Evolutionary conservation across 345 rosid species (phyloP).

Genomic region (Xanthoceras sorbifolium): DNA sequence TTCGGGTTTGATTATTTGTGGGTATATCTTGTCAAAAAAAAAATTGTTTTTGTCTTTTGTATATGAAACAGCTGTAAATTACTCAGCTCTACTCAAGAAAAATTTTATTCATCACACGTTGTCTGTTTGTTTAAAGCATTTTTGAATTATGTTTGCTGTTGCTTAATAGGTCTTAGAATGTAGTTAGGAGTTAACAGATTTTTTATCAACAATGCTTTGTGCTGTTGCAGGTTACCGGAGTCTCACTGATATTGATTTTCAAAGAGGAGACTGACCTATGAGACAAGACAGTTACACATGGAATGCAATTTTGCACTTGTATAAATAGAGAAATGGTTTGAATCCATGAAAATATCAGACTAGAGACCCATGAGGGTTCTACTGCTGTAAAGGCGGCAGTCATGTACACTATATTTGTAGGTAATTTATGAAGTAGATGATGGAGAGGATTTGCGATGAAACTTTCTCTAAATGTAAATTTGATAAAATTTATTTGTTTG

Average conservation of each 20-base stretch:
- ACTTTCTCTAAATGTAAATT: background rate
- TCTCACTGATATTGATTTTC: conserved; percentile 53
- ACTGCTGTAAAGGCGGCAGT: conserved; percentile 9
- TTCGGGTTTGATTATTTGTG: background rate
- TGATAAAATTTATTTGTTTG: background rate
- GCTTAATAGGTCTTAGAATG: background rate
- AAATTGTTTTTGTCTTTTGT: background rate
- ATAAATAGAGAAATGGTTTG: conserved; percentile 14
- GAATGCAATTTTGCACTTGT: background rate
- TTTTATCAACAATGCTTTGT: conserved; percentile 1
- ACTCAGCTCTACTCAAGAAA: too few relatives aligned
- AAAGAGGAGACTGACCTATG: background rate
- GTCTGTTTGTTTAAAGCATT: background rate
- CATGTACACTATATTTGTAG: conserved; percentile 1
- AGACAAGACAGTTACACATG: background rate
- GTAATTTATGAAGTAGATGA: conserved; percentile 9
- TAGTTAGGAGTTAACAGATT: background rate
- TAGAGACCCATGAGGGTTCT: conserved; percentile 14
- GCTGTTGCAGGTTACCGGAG: conserved; percentile 76
- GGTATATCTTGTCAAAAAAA: background rate
- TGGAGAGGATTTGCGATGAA: conserved; percentile 13
- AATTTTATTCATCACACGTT: background rate
- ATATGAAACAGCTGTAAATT: background rate
- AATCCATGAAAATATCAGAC: background rate
- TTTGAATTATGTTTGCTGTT: background rate